Evolutionary conservation across 768 basidiomycete genomes (phyloP).

Genomic region (Phylloporus arenicola): DNA sequence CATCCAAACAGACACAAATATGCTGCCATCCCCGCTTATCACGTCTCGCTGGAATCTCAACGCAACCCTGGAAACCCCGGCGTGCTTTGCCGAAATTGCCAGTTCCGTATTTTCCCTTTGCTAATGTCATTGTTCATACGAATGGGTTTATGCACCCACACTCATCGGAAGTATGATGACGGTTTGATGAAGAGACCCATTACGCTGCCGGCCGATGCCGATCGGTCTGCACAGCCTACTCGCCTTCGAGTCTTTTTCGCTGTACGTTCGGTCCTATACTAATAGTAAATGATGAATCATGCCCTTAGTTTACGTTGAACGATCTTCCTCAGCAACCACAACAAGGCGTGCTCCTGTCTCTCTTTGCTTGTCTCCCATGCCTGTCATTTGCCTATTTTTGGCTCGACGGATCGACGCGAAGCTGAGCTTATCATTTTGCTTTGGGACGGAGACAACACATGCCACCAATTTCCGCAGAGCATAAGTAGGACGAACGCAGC

Average conservation of each 20-base stretch:
- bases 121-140: too few species aligned
- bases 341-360: background rate
- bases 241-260: slow-evolving; percentile 23
- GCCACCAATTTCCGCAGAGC: background rate
- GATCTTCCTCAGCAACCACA: background rate
- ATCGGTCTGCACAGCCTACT: slow-evolving; percentile 14
- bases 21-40: slow-evolving; percentile 13
- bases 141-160: background rate
- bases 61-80: slow-evolving; percentile 24
- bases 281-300: background rate
- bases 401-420: slow-evolving; percentile 1
- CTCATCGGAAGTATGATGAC: background rate
- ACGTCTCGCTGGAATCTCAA: slow-evolving; percentile 20
- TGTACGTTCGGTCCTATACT: slow-evolving; percentile 1
- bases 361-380: background rate
- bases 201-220: slow-evolving; percentile 15
- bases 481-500: too few species aligned
- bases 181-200: slow-evolving; percentile 1
- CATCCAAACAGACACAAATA: slow-evolving; percentile 25
- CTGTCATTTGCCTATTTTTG: background rate
- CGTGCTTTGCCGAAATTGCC: slow-evolving; percentile 9
- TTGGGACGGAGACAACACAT: background rate
- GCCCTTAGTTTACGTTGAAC: background rate
- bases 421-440: background rate
- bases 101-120: slow-evolving; percentile 21